Evolutionary conservation across 2,329 filamentous ascomycete genomes (phyloP), one percentile per base, ranked within the genome.

Genomic region (Cladophialophora bantiana): DNA sequence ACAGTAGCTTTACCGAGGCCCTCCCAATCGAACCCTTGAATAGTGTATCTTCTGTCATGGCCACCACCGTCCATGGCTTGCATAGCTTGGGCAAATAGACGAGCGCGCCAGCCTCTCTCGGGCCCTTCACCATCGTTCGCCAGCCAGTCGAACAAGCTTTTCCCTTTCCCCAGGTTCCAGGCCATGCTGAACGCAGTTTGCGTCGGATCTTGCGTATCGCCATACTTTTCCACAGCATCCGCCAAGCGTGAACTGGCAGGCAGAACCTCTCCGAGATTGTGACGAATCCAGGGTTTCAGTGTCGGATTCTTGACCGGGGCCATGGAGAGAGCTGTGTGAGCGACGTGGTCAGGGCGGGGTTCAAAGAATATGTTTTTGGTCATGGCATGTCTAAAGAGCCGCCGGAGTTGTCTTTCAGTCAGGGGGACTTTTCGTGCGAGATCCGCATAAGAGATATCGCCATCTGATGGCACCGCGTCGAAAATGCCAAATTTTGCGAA

Each of bases 301-400:
- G 32, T 52, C 9, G 54, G 60, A 2, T 71, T 62, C 1, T 18
- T 59, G 4, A 65, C 68, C 2, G 89, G 79, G 1, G 83, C 74
- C 1, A 80, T 81, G 1, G 85, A 88, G 1, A 82, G 80, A 1
- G 84, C 82, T 1, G 84, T 88, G 73, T 89, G 87, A 9, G 82
- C 82, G 66, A 88, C 82, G 2, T 81, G 68, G 1, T 83, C 83
- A 0, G 84, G 82, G 4, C 74, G 74, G 0, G 83, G 81, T 70
- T 89, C 86, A 53, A 77, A 73, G 75, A 89, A 88, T 66, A 89
- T 80, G 10, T 79, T 77, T 69, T 83, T 85, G 12, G 85, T 87
- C 81, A 88, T 87, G 38, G 83, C 85, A 73, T 87, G 82, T 6
- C 86, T 45, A 18, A 65, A 38, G 10, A 65, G 45, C 5, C 56